Evolutionary conservation across 192 early-diverging fungal genomes (phyloP).

Genomic region (Linderina pennispora): DNA sequence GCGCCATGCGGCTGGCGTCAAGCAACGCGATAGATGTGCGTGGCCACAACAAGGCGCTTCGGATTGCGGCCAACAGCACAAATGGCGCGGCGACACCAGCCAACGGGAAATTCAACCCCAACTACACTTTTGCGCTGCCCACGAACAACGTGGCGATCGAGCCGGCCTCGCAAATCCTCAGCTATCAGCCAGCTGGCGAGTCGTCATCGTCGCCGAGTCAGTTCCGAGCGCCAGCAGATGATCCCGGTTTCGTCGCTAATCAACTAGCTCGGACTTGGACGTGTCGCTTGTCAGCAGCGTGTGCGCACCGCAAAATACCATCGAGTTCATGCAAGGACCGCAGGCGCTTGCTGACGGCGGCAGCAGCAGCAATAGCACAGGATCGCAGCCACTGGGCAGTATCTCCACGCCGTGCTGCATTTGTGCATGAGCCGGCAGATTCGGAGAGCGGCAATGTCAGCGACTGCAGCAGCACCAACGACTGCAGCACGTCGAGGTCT

Average conservation of each 20-base stretch:
- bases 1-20: constrained; percentile 22
- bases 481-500: background rate
- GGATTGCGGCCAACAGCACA: background rate
- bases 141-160: constrained; percentile 11
- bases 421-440: background rate
- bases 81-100: background rate
- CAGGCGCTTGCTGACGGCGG: constrained; percentile 1
- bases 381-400: background rate
- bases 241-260: constrained; percentile 44
- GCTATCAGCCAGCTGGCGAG: constrained; percentile 18
- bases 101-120: too few relatives aligned
- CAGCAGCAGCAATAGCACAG: background rate
- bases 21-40: constrained; percentile 1
- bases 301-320: constrained; percentile 30
- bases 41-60: background rate
- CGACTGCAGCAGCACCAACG: constrained; percentile 24
- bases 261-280: constrained; percentile 23
- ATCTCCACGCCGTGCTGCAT: background rate
- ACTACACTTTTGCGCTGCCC: constrained; percentile 23
- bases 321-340: background rate
- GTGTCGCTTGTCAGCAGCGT: constrained; percentile 41
- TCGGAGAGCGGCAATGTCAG: constrained; percentile 25
- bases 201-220: constrained; percentile 32
- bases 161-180: constrained; percentile 4
- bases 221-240: constrained; percentile 6